Percentiles rank a stretch among this genome's conserved stretches.
phyloP scores from a whole-genome alignment of 495 filamentous ascomycete genomes.

The Entonaema liquescens region DNA sequence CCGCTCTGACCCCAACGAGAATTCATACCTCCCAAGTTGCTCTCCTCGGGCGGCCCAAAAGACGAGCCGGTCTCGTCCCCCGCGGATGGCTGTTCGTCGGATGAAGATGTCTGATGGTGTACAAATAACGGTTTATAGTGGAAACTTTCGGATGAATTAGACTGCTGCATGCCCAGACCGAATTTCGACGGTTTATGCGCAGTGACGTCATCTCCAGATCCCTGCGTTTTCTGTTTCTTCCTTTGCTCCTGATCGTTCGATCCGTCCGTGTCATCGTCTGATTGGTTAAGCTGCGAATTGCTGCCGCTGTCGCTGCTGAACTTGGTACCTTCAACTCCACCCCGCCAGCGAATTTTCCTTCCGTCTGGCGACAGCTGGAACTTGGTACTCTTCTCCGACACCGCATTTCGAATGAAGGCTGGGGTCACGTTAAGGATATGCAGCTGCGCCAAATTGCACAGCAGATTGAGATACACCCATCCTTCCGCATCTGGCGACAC shows the following conservation, averaged over 20 bases:
- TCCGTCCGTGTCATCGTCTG: slow-evolving; percentile 53
- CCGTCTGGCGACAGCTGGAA: slow-evolving; percentile 79
- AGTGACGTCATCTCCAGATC: slow-evolving; percentile 41
- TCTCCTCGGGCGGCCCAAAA: slow-evolving; percentile 47
- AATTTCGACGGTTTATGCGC: slow-evolving; percentile 51
- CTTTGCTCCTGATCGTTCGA: slow-evolving; percentile 46
- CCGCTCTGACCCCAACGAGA: slow-evolving; percentile 55
- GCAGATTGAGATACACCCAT: slow-evolving; percentile 84
- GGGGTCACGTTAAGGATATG: slow-evolving; percentile 80
- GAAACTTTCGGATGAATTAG: slow-evolving; percentile 57
- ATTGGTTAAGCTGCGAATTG: slow-evolving; percentile 50
- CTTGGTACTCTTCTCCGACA: slow-evolving; percentile 69
- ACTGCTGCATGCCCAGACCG: slow-evolving; percentile 44
- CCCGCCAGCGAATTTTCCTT: slow-evolving; percentile 76
- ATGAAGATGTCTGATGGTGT: slow-evolving; percentile 50
- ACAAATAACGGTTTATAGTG: slow-evolving; percentile 72
- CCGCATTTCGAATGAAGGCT: slow-evolving; percentile 73
- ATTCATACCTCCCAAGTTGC: slow-evolving; percentile 49
- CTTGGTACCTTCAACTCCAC: slow-evolving; percentile 66
- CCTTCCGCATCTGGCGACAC: slow-evolving; percentile 64
- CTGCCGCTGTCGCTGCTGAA: slow-evolving; percentile 66
- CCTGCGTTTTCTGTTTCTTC: slow-evolving; percentile 53
- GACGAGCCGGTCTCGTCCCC: slow-evolving; percentile 51
- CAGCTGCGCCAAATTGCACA: slow-evolving; percentile 81
- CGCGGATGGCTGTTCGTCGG: slow-evolving; percentile 53